phyloP scores from a whole-genome alignment of 495 filamentous ascomycete genomes.

The Lasiosphaeriaceae sp. region DNA sequence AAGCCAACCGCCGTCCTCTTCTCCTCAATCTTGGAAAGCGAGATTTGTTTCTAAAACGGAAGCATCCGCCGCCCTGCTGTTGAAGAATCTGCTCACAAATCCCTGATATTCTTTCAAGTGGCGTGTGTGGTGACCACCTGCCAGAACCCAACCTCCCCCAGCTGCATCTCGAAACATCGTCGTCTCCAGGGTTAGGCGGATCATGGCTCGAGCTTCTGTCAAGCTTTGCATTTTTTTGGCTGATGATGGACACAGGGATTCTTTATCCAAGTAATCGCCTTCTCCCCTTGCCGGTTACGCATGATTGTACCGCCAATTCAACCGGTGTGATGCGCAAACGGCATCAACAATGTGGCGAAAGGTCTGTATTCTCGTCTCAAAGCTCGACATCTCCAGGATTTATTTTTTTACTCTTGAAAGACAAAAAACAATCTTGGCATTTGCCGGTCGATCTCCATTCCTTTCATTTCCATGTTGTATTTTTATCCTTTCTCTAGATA shows the following conservation, averaged over 20 bases:
- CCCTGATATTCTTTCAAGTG: too few species aligned
- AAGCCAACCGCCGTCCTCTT: too few species aligned
- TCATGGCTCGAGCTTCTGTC: background rate
- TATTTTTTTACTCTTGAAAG: background rate
- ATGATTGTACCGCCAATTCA: constrained; percentile 5
- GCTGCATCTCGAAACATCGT: too few species aligned
- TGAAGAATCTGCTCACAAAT: too few species aligned
- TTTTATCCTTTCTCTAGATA: background rate
- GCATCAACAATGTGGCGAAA: background rate
- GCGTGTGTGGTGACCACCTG: too few species aligned
- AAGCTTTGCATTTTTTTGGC: background rate
- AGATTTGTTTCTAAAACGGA: constrained; percentile 5
- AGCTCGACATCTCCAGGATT: background rate
- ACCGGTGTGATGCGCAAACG: constrained; percentile 13
- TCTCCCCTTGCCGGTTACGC: background rate
- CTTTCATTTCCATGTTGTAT: background rate
- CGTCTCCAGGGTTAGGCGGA: background rate
- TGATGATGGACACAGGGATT: constrained; percentile 7
- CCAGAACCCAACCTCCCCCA: too few species aligned
- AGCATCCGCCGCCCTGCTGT: background rate
- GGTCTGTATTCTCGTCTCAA: background rate
- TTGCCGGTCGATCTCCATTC: background rate
- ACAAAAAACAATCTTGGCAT: background rate
- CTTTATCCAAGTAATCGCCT: background rate
- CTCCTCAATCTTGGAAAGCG: background rate